These are phyloP conservation scores for Phanerochaete carnosa DNA, from an alignment of 768 basidiomycete genomes.

Conservation along the genomic window DNA sequence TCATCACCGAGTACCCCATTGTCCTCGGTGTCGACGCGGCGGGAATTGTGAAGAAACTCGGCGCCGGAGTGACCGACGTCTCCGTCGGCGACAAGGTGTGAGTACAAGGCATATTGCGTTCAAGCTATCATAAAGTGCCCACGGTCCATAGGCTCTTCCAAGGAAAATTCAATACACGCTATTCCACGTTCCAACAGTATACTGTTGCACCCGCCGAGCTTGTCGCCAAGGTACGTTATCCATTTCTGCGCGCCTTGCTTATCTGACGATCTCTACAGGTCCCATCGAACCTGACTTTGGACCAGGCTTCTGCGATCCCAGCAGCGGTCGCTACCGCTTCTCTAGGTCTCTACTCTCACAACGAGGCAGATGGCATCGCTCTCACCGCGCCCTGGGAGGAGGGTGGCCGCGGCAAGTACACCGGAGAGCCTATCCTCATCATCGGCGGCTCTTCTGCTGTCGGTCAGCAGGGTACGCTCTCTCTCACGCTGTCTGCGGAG, in stretches of 20 bases:
- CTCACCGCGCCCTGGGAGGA: conserved; percentile 2
- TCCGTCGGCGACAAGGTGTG: conserved; percentile 41
- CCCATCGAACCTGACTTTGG: conserved; percentile 21
- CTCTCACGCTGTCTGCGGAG: no score
- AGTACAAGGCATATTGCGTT: conserved; percentile 7
- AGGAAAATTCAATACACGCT: conserved; percentile 12
- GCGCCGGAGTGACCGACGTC: conserved; percentile 34
- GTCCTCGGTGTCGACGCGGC: conserved; percentile 21
- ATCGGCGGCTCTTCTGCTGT: conserved; percentile 36
- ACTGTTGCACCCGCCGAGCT: conserved; percentile 23
- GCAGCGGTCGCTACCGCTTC: conserved; percentile 26
- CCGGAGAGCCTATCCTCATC: conserved; percentile 32
- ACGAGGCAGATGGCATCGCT: conserved; percentile 1
- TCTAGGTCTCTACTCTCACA: conserved; percentile 8
- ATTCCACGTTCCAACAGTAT: conserved; percentile 26
- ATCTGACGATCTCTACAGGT: no score
- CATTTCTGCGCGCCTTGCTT: no score
- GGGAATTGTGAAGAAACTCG: conserved; percentile 36
- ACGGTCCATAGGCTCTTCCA: conserved; percentile 16
- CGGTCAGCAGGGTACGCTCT: conserved; percentile 35
- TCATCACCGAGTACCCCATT: conserved; percentile 31
- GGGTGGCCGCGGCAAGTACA: conserved; percentile 20
- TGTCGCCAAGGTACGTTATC: conserved; percentile 19
- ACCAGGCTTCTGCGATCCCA: conserved; percentile 28
- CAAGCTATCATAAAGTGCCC: not conserved